A percentile compares a stretch with the other conserved stretches of the same genome.
Evolutionary conservation across 2,329 filamentous ascomycete species (phyloP).

Genomic region (Aspergillus sp.): DNA sequence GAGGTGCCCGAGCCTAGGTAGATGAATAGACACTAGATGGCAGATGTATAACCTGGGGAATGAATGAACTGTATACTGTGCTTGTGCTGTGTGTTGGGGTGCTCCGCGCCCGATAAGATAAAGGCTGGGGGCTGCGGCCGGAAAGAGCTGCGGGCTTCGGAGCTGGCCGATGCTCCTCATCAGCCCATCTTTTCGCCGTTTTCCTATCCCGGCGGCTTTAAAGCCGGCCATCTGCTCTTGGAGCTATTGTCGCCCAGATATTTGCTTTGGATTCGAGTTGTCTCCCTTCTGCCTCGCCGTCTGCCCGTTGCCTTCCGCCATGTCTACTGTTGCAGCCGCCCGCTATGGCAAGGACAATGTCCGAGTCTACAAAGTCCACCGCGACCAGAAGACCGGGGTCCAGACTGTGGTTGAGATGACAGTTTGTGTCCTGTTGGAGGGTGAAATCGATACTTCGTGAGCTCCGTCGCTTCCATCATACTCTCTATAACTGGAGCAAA

Average conservation of each 20-base stretch:
- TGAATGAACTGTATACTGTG: not conserved
- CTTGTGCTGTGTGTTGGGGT: not conserved
- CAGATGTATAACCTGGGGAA: not conserved
- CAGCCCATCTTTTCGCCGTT: constrained; percentile 19
- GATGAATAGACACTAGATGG: too few relatives aligned
- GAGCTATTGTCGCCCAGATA: not conserved
- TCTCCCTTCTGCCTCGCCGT: not conserved
- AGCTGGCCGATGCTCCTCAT: constrained; percentile 34
- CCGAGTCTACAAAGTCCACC: constrained; percentile 92
- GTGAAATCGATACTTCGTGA: constrained; percentile 81
- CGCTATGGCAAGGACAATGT: constrained; percentile 82
- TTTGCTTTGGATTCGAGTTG: not conserved
- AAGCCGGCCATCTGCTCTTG: constrained; percentile 10
- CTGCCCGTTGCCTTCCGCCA: constrained; percentile 11
- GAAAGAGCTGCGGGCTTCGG: constrained; percentile 34
- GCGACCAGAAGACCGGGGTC: constrained; percentile 70
- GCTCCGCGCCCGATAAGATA: constrained; percentile 28
- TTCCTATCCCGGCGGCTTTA: constrained; percentile 11
- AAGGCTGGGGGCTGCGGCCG: constrained; percentile 26
- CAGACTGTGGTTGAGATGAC: constrained; percentile 95
- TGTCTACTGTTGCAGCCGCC: constrained; percentile 43
- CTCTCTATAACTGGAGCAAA: not conserved
- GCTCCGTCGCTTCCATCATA: constrained; percentile 26
- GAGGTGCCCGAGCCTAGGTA: constrained; percentile 22
- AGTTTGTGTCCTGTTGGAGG: constrained; percentile 87